Base-by-base conservation (phyloP, 805 yeast species). In the Kluyveromyces wickerhamii region DNA sequence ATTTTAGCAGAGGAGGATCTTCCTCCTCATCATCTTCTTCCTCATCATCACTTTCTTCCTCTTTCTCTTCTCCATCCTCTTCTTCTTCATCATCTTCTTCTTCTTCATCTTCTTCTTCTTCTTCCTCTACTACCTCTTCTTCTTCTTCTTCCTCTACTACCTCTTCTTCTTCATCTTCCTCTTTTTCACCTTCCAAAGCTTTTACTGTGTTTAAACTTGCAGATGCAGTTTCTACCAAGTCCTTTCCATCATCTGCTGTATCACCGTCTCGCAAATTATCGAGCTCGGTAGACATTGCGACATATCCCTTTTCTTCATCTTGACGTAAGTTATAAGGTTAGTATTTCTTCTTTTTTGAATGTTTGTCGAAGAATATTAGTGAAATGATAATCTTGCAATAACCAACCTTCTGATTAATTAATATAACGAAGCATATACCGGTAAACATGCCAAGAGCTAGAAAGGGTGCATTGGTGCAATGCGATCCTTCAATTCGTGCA, bases 401-500 rank as follows among this genome's bases (percentile, higher is more conserved):
- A n/a, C n/a, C n/a, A n/a, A n/a, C n/a, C n/a, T n/a, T n/a, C n/a
- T n/a, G n/a, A n/a, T n/a, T n/a, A n/a, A n/a, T n/a, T n/a, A n/a
- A n/a, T n/a, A n/a, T n/a, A n/a, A n/a, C n/a, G n/a, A n/a, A n/a
- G n/a, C n/a, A n/a, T n/a, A n/a, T n/a, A n/a, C n/a, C n/a, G n/a
- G n/a, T n/a, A n/a, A n/a, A n/a, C 14, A 57, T 67, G 79, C 72
- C 77, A 2, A 61, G 75, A 41, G 79, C 79, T 25, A 64, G 74
- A 28, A 70, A 67, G 50, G 78, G 79, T 34, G 65, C 71, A 3
- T 48, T 74, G 29, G 58, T 74, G 12, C 69, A 71, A 43, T 74
- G 96, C 56, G 98, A 89, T 55, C 97, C 98, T 2, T 85, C 96
- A 1, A 87, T 89, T 43, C 72, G 77, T 43, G 95, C 97, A 0